Conservation (phyloP, 2,329 filamentous ascomycete genomes). For the Neonectria coccinea region DNA sequence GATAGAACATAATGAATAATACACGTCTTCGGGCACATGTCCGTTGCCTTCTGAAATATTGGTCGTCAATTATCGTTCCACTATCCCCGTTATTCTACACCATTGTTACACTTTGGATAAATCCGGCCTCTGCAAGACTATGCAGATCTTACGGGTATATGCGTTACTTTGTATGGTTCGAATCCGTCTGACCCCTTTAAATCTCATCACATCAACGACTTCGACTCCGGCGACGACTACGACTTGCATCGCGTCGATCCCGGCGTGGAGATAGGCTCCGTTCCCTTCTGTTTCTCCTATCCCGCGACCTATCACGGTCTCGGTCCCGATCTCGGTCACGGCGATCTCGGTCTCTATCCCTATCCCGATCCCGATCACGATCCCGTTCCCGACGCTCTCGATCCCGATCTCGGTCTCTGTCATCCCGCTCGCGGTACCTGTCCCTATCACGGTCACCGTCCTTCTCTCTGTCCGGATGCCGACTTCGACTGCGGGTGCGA, state of each 20-base stretch:
- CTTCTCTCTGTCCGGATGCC: conserved; percentile 44
- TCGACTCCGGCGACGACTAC: conserved; percentile 56
- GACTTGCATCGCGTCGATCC: conserved; percentile 53
- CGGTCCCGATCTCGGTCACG: conserved; percentile 40
- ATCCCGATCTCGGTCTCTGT: conserved; percentile 44
- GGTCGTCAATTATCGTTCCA: background rate
- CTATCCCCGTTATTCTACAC: background rate
- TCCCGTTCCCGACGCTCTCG: conserved; percentile 43
- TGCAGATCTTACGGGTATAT: conserved; percentile 36
- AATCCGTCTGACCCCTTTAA: conserved; percentile 4
- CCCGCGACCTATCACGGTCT: conserved; percentile 30
- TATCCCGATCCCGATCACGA: conserved; percentile 38
- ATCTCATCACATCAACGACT: conserved; percentile 44
- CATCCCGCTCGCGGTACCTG: conserved; percentile 52
- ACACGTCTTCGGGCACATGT: conserved; percentile 19
- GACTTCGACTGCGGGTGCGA: conserved; percentile 52
- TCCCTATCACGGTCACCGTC: conserved; percentile 47
- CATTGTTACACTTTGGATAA: background rate
- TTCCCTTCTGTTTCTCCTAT: conserved; percentile 43
- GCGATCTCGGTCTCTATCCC: conserved; percentile 43
- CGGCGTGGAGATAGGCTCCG: conserved; percentile 52
- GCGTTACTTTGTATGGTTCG: background rate
- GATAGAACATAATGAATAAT: conserved; percentile 38
- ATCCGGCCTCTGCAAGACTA: background rate
- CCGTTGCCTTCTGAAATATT: background rate